Percentiles rank a stretch among this genome's conserved stretches.
Evolutionary conservation across 305 asterid species (phyloP).

Genomic region (Withania somnifera): DNA sequence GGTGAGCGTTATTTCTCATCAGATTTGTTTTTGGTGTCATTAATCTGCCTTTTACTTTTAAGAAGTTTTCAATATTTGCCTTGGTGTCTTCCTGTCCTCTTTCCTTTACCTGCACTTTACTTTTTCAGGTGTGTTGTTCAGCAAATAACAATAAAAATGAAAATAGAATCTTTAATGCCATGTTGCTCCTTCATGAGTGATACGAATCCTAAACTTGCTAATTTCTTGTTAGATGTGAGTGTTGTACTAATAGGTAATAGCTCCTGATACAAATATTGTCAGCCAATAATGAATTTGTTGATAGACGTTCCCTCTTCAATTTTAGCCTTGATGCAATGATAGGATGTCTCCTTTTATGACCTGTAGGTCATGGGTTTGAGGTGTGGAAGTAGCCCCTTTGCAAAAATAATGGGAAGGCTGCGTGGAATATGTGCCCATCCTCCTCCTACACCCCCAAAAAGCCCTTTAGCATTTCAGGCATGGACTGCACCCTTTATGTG

Average conservation of each 20-base stretch:
- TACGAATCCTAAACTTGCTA: background rate
- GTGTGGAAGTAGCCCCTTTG: background rate
- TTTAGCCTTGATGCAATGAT: background rate
- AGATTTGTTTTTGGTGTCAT: background rate
- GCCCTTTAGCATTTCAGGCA: background rate
- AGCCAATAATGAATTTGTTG: background rate
- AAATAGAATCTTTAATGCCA: background rate
- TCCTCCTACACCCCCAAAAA: background rate
- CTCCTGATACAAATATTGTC: background rate
- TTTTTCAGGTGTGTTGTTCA: background rate
- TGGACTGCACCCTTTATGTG: background rate
- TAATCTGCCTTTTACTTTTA: background rate
- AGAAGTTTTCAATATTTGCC: background rate
- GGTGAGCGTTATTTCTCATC: slow-evolving; percentile 21
- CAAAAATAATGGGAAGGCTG: background rate
- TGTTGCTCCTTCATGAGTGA: background rate
- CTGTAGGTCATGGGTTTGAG: background rate
- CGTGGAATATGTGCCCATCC: background rate
- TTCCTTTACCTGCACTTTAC: background rate
- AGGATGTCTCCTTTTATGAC: background rate
- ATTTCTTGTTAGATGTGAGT: background rate
- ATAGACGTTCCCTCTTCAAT: background rate
- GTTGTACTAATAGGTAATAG: background rate
- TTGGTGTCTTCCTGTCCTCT: background rate
- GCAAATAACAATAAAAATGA: background rate